Conservation (phyloP, 192 early-diverging fungal genomes). For the Backusella luteola region DNA sequence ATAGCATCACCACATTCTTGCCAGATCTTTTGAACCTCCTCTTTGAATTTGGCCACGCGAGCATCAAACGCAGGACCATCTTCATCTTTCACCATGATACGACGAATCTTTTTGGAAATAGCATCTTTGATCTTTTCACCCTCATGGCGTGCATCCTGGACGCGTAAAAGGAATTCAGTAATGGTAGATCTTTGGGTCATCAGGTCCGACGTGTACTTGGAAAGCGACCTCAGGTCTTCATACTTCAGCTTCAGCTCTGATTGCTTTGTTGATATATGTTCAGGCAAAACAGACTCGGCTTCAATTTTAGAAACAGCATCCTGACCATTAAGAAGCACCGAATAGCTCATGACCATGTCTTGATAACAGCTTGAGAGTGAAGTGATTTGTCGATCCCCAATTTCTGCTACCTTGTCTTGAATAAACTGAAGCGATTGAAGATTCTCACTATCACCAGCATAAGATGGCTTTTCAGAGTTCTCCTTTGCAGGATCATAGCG, state of each 20-base stretch:
- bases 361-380: slow-evolving; percentile 16
- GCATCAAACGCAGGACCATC: neutral
- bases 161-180: slow-evolving; percentile 29
- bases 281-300: slow-evolving; percentile 6
- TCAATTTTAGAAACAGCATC: neutral
- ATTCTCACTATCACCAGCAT: slow-evolving; percentile 23
- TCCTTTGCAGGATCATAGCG: slow-evolving; percentile 20
- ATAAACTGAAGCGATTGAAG: slow-evolving; percentile 19
- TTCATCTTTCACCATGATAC: slow-evolving; percentile 27
- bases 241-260: slow-evolving; percentile 17
- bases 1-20: slow-evolving; percentile 22
- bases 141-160: slow-evolving; percentile 28
- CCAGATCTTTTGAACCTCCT: slow-evolving; percentile 12
- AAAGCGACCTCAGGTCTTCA: slow-evolving; percentile 11
- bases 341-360: slow-evolving; percentile 23
- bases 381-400: slow-evolving; percentile 25
- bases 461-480: slow-evolving; percentile 21
- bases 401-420: slow-evolving; percentile 24
- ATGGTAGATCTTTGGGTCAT: slow-evolving; percentile 28
- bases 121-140: slow-evolving; percentile 31
- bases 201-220: slow-evolving; percentile 18
- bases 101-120: slow-evolving; percentile 21
- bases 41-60: slow-evolving; percentile 10
- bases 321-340: neutral
- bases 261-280: slow-evolving; percentile 17